Evolutionary conservation across 1,284 basidiomycete genomes (phyloP).

Genomic region (Moesziomyces antarcticus): DNA sequence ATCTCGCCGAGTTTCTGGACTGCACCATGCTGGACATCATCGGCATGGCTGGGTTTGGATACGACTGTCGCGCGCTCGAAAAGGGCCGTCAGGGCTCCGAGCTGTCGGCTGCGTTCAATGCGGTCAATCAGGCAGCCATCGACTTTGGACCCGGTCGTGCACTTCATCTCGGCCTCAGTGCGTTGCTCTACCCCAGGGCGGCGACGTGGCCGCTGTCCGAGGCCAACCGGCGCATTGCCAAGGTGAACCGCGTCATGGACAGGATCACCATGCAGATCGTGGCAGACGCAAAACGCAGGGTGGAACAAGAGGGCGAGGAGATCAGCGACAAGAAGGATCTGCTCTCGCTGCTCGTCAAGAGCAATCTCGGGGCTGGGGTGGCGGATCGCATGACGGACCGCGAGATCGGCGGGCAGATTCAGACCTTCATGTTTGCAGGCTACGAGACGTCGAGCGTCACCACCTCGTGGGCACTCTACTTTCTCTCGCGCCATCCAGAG

Average conservation of each 20-base stretch:
- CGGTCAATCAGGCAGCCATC: slow-evolving; percentile 43
- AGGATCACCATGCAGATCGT: slow-evolving; percentile 37
- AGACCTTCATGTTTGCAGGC: slow-evolving; percentile 82
- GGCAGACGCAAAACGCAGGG: slow-evolving; percentile 8
- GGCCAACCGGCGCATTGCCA: slow-evolving; percentile 32
- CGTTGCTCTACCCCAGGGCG: slow-evolving; percentile 28
- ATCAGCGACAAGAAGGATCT: slow-evolving; percentile 40
- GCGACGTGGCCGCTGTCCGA: slow-evolving; percentile 33
- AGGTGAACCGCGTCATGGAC: slow-evolving; percentile 40
- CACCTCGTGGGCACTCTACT: slow-evolving; percentile 79
- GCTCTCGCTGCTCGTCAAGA: slow-evolving; percentile 31
- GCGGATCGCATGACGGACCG: slow-evolving; percentile 74
- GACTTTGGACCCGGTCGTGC: slow-evolving; percentile 35
- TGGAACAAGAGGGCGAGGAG: slow-evolving; percentile 27
- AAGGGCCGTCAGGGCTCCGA: slow-evolving; percentile 40
- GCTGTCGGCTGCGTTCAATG: slow-evolving; percentile 33
- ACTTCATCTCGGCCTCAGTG: slow-evolving; percentile 34
- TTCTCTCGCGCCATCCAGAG: slow-evolving; percentile 75
- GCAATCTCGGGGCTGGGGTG: slow-evolving; percentile 13
- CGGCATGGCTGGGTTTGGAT: slow-evolving; percentile 62
- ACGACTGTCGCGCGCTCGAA: slow-evolving; percentile 54
- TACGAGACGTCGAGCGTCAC: slow-evolving; percentile 83
- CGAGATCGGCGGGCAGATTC: slow-evolving; percentile 80
- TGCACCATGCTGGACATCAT: slow-evolving; percentile 63
- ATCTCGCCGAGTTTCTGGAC: slow-evolving; percentile 53